Percentiles rank a stretch among this genome's conserved stretches.
Conservation (phyloP, 1,284 basidiomycete genomes). For the Trichosporon sp. region DNA sequence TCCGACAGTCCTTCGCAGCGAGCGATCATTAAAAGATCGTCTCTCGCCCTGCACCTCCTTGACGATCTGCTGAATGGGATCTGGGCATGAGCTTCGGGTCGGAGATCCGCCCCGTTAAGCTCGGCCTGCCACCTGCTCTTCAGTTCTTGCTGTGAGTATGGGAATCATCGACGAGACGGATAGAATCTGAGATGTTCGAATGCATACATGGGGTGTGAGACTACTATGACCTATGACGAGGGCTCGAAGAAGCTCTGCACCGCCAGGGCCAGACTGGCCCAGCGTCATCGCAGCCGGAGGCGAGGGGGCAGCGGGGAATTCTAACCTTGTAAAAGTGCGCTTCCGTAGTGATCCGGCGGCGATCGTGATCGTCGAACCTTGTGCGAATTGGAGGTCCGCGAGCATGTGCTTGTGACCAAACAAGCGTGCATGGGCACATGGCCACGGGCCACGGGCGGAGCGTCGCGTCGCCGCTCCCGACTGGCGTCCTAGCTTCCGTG, state of each 20-base stretch:
- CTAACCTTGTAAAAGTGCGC: background rate
- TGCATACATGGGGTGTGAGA: too few species aligned
- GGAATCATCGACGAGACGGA: too few species aligned
- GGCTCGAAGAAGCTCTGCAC: too few species aligned
- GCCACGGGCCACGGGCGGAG: too few species aligned
- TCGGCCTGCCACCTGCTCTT: too few species aligned
- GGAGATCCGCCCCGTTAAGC: too few species aligned
- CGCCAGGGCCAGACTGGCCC: background rate
- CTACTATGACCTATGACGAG: too few species aligned
- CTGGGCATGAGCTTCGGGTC: background rate
- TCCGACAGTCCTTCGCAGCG: background rate
- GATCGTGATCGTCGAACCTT: background rate
- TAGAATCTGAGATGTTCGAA: too few species aligned
- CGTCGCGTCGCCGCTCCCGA: too few species aligned
- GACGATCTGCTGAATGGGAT: background rate
- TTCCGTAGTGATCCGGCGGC: background rate
- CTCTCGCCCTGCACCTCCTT: background rate
- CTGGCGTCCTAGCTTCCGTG: too few species aligned
- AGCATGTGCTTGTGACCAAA: background rate
- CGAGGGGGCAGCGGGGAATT: background rate
- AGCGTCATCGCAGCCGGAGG: background rate
- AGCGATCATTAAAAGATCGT: background rate
- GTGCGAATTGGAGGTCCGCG: background rate
- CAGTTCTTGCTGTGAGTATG: too few species aligned
- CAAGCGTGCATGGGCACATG: too few species aligned